phyloP scores from a whole-genome alignment of 306 rosid genomes.

The Nissolia schottii region DNA sequence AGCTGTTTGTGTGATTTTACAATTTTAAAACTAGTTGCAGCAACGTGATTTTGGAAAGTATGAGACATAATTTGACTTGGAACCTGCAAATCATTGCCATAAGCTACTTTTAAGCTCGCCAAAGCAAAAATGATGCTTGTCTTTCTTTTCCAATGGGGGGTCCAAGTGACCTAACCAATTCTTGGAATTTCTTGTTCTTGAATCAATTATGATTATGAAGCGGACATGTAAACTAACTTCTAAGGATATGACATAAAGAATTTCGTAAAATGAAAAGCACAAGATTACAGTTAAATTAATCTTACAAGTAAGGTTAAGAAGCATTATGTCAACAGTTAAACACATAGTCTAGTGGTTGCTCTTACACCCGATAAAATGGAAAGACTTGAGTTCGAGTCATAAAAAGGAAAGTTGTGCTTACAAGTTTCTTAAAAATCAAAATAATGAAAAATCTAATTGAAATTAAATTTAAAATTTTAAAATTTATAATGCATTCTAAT shows the following conservation, averaged over 20 bases:
- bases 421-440: too few relatives aligned
- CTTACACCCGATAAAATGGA: too few relatives aligned
- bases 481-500: too few relatives aligned
- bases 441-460: too few relatives aligned
- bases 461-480: too few relatives aligned
- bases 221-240: constrained; percentile 5
- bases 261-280: background rate
- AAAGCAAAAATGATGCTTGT: background rate
- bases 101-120: background rate
- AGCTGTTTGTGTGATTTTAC: background rate
- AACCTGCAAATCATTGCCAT: background rate
- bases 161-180: background rate
- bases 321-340: too few relatives aligned
- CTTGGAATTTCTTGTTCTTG: background rate
- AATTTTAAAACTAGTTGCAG: background rate
- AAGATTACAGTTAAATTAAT: background rate
- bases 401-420: too few relatives aligned
- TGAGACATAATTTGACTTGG: background rate
- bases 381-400: too few relatives aligned
- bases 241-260: background rate
- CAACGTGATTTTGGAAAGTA: background rate
- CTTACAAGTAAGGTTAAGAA: background rate
- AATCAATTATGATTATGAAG: constrained; percentile 11
- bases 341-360: too few relatives aligned
- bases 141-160: background rate